Conservation (phyloP, 106 monocot species). For the Narthecium ossifragum region DNA sequence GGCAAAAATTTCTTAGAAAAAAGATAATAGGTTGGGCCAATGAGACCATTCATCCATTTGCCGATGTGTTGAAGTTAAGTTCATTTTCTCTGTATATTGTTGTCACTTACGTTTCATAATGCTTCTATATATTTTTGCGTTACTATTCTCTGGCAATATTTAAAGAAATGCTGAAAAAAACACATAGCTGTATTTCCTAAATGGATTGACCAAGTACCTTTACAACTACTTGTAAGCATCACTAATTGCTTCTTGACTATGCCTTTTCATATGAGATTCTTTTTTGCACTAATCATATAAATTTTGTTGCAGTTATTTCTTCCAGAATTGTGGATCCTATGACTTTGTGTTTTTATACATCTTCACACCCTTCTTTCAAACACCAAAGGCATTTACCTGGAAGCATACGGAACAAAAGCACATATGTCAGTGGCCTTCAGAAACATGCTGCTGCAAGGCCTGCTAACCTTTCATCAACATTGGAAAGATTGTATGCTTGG, state of each 20-base stretch:
- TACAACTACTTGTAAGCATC: not conserved
- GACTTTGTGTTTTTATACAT: slow-evolving; percentile 18
- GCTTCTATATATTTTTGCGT: too few species aligned
- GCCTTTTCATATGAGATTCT: too few species aligned
- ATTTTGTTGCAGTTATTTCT: slow-evolving; percentile 41
- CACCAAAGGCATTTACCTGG: slow-evolving; percentile 4
- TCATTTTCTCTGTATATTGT: too few species aligned
- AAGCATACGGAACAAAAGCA: not conserved
- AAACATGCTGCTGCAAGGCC: slow-evolving; percentile 18
- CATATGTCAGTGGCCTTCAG: not conserved
- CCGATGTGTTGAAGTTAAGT: too few species aligned
- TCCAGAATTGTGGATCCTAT: slow-evolving; percentile 46
- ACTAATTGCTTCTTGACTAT: not conserved
- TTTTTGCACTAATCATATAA: slow-evolving; percentile 21
- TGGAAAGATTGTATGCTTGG: slow-evolving; percentile 75
- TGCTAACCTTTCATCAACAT: slow-evolving; percentile 48
- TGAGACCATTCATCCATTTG: too few species aligned
- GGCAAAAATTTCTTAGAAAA: too few species aligned
- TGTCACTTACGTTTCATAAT: too few species aligned
- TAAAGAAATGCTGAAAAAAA: too few species aligned
- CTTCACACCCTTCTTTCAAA: slow-evolving; percentile 23
- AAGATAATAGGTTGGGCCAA: too few species aligned
- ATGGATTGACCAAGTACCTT: slow-evolving; percentile 13
- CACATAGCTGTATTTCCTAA: too few species aligned
- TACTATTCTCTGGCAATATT: too few species aligned